Conservation (phyloP, 75 land plant genomes). For the Pinus tabuliformis region DNA sequence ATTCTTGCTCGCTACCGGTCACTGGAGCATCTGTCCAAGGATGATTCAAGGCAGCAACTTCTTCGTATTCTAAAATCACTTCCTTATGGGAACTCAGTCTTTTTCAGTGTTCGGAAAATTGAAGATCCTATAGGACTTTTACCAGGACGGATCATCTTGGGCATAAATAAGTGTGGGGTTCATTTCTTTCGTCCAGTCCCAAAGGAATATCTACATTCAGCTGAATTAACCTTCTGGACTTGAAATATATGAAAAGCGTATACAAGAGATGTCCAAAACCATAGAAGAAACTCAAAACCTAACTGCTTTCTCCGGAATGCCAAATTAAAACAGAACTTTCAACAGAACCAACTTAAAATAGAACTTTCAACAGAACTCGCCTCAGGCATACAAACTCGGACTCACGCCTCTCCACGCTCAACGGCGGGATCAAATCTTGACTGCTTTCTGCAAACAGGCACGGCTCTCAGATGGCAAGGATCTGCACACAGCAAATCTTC, state of each 20-base stretch:
- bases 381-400: too few species aligned
- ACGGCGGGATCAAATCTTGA: too few species aligned
- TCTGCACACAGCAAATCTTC: too few species aligned
- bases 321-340: too few species aligned
- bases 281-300: slow-evolving; percentile 15
- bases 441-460: too few species aligned
- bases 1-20: slow-evolving; percentile 18
- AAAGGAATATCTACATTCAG: slow-evolving; percentile 26
- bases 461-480: too few species aligned
- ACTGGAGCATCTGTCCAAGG: slow-evolving; percentile 27
- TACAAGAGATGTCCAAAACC: slow-evolving; percentile 27
- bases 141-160: slow-evolving; percentile 28
- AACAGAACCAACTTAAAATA: too few species aligned
- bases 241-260: slow-evolving; percentile 25
- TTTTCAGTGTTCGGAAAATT: slow-evolving; percentile 23
- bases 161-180: slow-evolving; percentile 31
- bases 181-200: slow-evolving; percentile 38
- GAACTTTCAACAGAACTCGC: too few species aligned
- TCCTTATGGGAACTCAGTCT: slow-evolving; percentile 29
- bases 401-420: too few species aligned
- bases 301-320: too few species aligned
- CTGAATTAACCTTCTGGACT: slow-evolving; percentile 23
- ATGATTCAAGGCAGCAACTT: slow-evolving; percentile 25
- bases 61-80: slow-evolving; percentile 12
- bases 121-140: slow-evolving; percentile 30